Conservation (phyloP, 2,329 filamentous ascomycete genomes). For the Calonectria ilicicola region DNA sequence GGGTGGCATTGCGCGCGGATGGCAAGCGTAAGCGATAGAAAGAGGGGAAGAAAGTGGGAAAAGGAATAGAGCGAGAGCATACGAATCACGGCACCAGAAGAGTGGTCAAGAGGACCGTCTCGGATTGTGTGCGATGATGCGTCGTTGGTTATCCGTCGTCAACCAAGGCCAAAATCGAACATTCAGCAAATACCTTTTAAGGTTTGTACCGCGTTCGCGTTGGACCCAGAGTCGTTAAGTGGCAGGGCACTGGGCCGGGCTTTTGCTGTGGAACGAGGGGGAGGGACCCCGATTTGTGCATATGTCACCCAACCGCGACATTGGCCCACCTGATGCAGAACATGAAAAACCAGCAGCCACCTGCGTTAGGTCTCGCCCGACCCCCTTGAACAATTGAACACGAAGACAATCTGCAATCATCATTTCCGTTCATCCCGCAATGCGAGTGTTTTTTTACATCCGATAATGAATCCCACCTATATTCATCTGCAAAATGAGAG, state of each 20-base stretch:
- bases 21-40: not conserved
- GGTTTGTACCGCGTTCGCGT: constrained; percentile 49
- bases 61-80: not conserved
- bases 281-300: constrained; percentile 37
- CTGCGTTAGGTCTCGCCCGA: not conserved
- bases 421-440: not conserved
- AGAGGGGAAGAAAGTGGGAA: not conserved
- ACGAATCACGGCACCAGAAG: not conserved
- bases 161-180: constrained; percentile 3
- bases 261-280: constrained; percentile 26
- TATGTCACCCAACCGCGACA: constrained; percentile 21
- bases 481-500: not conserved
- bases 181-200: constrained; percentile 42
- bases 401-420: not conserved
- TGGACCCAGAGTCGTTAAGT: constrained; percentile 43
- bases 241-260: constrained; percentile 38
- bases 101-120: not conserved
- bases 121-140: constrained; percentile 13
- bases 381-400: constrained; percentile 5
- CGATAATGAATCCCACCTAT: too few species aligned
- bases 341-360: constrained; percentile 11
- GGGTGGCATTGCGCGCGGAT: constrained; percentile 48
- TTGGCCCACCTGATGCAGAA: constrained; percentile 8
- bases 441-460: not conserved
- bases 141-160: constrained; percentile 36